These are phyloP conservation scores for Nepenthes mirabilis DNA, from an alignment of 148 eudicot genomes.

Conservation along the genomic window DNA sequence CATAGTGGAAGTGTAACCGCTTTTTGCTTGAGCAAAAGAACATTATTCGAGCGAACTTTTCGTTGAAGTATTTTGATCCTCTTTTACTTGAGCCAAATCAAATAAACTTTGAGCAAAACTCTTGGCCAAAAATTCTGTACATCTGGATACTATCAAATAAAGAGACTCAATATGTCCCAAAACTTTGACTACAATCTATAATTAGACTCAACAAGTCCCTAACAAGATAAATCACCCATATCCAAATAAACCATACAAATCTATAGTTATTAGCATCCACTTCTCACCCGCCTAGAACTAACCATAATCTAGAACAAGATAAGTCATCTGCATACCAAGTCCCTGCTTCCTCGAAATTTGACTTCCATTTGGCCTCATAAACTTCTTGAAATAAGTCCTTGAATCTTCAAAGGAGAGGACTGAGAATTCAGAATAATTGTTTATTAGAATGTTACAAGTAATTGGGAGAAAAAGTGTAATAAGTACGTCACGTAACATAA, in stretches of 20 bases:
- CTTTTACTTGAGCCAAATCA: too few relatives aligned
- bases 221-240: conserved; percentile 59
- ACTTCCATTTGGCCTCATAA: conserved; percentile 69
- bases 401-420: conserved; percentile 31
- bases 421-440: neutral
- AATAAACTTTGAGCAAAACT: conserved; percentile 64
- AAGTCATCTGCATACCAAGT: conserved; percentile 45
- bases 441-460: neutral
- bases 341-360: conserved; percentile 74
- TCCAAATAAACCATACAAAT: conserved; percentile 19
- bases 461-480: too few relatives aligned
- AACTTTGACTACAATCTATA: too few relatives aligned
- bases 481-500: neutral
- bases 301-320: neutral
- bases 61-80: too few relatives aligned
- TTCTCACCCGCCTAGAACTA: neutral
- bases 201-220: too few relatives aligned
- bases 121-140: conserved; percentile 70
- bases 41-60: too few relatives aligned
- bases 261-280: neutral
- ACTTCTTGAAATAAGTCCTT: conserved; percentile 94
- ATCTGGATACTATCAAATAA: conserved; percentile 14
- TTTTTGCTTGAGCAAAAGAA: too few relatives aligned
- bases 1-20: too few relatives aligned
- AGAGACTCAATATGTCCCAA: too few relatives aligned